Base-by-base conservation (phyloP, 169 alveolate genomes). In the Plasmodium yoelii region DNA sequence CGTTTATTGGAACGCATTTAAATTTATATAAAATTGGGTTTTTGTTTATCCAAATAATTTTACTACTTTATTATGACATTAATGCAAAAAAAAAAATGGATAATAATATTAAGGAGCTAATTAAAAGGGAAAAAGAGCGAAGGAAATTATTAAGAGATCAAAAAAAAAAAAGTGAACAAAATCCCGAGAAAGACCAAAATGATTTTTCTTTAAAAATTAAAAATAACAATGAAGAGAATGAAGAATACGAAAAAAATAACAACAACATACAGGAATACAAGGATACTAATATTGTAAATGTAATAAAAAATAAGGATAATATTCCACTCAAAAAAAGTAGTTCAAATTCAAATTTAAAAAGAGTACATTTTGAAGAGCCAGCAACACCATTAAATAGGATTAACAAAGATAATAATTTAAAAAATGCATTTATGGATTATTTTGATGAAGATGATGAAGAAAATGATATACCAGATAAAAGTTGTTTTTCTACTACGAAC, bases 71-170 rank as follows among this genome's bases (percentile, higher is more conserved):
- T 34, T 34, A 34, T 34, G 42, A 34, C 5, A 34, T 34, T 34
- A 34, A 34, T 34, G 42, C 42, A 34, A 34, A 34, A 34, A 34
- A 34, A 34, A 75, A 39, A 56, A 75, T 75, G 75, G 24, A 47
- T 22, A 49, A 15, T 5, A 65, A 63, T 57, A 63, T 75, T 65
- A 75, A 75, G 71, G 88, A 75, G 5, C 67, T 75, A 15, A 75
- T 75, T 13, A 75, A 65, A 55, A 65, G 64, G 47, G 88, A 75
- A 68, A 75, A 75, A 53, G 88, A 75, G 15, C 63, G 88, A 49
- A 75, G 88, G 44, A 60, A 49, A 55, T 75, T 75, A 53, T 34
- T 75, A 13, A 44, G 88, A 67, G 74, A 75, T 15, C 77, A 75
- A 65, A 75, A 56, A 39, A 75, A 34, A 51, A 75, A 49, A n/a